Evolutionary conservation across 768 basidiomycete species (phyloP), one percentile per base, ranked within the genome.

Genomic region (Lentinula sp.): DNA sequence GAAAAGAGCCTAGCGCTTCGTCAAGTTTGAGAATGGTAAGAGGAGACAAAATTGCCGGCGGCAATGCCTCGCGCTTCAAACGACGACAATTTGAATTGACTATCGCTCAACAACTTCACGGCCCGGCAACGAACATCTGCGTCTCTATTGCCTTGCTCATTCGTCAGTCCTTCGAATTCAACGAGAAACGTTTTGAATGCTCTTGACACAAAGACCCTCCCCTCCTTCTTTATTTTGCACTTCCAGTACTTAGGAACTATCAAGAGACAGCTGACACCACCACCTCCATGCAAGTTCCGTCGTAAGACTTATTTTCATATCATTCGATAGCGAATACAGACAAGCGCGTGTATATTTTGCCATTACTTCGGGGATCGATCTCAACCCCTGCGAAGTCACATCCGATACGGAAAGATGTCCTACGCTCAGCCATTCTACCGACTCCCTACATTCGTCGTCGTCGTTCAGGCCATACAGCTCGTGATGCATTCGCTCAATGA

Each of bases 261-360:
- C 72, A 76, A 61, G 76, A 75, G 74, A 76, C 75, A 42, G 74
- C 74, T 28, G 75, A 77, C 66, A 69, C 77, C 52, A 62, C 77
- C 55, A 71, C 23, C 76, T 74, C 62, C 74, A 77, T 64, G 74
- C 77, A 2, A 70, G 67, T 35, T 61, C 67, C 7, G 50, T 76
- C 20, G 72, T 76, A 52, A 73, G 68, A 56, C 74, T 71, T 0
- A 75, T 48, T 72, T 2, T 74, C 73, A 2, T 78, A 76, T 64
- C 73, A 72, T 72, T 16, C 76, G 78, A 64, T 67, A 75, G 74
- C 75, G 28, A n/a, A 16, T 36, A 37, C 35, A 3, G 4, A 28
- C 28, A 12, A 35, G 13, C 36, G 28, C 35, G 6, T 35, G 51
- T 13, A 59, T 62, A 56, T 43, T 16, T 37, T 61, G 45, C 49